Evolutionary conservation across 768 basidiomycete genomes (phyloP).

Genomic region (Strobilomyces echinocephalus): DNA sequence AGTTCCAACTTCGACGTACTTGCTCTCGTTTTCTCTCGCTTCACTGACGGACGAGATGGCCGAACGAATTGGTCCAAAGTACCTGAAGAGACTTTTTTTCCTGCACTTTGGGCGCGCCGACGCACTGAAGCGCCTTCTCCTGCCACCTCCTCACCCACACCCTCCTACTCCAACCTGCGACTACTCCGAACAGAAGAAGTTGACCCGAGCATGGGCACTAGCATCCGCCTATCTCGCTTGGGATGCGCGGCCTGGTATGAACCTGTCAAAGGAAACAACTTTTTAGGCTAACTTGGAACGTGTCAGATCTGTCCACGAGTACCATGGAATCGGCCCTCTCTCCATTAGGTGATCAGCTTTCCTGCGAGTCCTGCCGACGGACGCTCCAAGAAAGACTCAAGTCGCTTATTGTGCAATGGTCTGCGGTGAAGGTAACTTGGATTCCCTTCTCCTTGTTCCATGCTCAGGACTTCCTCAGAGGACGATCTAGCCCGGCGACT

Average conservation of each 20-base stretch:
- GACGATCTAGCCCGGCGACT: slow-evolving; percentile 42
- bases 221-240: slow-evolving; percentile 80
- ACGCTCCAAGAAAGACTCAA: slow-evolving; percentile 63
- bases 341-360: slow-evolving; percentile 63
- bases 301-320: slow-evolving; percentile 63
- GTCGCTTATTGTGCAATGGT: slow-evolving; percentile 70
- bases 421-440: slow-evolving; percentile 60
- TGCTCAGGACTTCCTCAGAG: slow-evolving; percentile 34
- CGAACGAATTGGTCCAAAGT: slow-evolving; percentile 64
- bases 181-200: slow-evolving; percentile 70
- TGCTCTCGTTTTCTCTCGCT: slow-evolving; percentile 66
- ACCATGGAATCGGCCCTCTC: slow-evolving; percentile 68
- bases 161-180: slow-evolving; percentile 66
- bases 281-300: slow-evolving; percentile 1
- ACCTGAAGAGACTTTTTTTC: slow-evolving; percentile 78
- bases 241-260: slow-evolving; percentile 74
- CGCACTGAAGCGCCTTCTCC: slow-evolving; percentile 72
- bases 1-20: slow-evolving; percentile 66
- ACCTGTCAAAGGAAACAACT: background rate
- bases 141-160: slow-evolving; percentile 72
- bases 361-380: slow-evolving; percentile 63
- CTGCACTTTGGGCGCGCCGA: slow-evolving; percentile 80
- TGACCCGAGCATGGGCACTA: slow-evolving; percentile 77
- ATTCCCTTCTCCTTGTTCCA: background rate
- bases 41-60: slow-evolving; percentile 68